Conservation (phyloP, 2,329 filamentous ascomycete species). For the Lasiodiplodia theobromae region DNA sequence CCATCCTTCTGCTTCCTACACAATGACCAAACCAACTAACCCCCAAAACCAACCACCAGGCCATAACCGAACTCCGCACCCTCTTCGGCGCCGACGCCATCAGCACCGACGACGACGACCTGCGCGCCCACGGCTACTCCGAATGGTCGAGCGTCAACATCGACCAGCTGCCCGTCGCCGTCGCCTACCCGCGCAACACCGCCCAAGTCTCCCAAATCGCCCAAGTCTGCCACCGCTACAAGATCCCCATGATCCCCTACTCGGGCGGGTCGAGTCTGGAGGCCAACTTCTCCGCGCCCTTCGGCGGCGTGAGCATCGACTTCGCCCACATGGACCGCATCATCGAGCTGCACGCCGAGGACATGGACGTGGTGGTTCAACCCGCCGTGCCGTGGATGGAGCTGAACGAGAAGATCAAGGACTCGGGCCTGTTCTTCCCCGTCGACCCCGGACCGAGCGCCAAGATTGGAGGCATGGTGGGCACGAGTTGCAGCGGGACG, state of each 20-base stretch:
- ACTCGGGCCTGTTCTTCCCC: constrained; percentile 85
- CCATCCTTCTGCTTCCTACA: background rate
- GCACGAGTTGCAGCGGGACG: constrained; percentile 76
- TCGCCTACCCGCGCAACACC: constrained; percentile 70
- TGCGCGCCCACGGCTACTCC: constrained; percentile 71
- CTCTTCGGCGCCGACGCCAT: constrained; percentile 65
- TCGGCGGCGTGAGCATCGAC: constrained; percentile 87
- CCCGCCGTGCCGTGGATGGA: constrained; percentile 93
- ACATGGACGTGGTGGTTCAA: constrained; percentile 93
- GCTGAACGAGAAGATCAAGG: constrained; percentile 77
- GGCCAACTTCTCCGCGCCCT: constrained; percentile 87
- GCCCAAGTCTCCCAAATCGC: constrained; percentile 70
- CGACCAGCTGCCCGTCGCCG: constrained; percentile 67
- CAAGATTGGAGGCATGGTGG: constrained; percentile 84
- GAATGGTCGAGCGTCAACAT: constrained; percentile 76
- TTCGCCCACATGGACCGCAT: constrained; percentile 89
- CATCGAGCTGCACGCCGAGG: constrained; percentile 78
- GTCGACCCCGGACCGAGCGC: constrained; percentile 81
- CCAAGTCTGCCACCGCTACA: constrained; percentile 77
- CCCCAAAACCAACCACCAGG: constrained; percentile 46
- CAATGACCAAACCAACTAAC: background rate
- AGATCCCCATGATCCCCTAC: constrained; percentile 82
- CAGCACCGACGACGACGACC: constrained; percentile 68
- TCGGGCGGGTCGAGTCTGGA: constrained; percentile 88
- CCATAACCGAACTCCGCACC: constrained; percentile 61